A percentile compares a stretch with the other conserved stretches of the same genome.
phyloP scores from a whole-genome alignment of 208 protist species.

The Tritrichomonas musculus region DNA sequence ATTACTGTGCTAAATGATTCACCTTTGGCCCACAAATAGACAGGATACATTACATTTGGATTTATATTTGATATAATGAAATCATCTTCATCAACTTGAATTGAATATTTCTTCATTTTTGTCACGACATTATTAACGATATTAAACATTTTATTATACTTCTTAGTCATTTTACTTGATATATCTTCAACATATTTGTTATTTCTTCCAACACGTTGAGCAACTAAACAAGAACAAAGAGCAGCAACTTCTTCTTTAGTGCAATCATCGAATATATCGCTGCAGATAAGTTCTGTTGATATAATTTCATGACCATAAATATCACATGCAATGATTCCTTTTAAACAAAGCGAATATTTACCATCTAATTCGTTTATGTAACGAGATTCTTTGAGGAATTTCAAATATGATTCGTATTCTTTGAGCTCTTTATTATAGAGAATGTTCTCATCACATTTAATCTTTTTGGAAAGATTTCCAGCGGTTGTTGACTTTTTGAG shows the following conservation, averaged over 20 bases:
- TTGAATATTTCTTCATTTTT: not conserved
- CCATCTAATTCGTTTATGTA: not conserved
- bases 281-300: slow-evolving; percentile 93
- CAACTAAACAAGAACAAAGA: not conserved
- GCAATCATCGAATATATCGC: slow-evolving; percentile 86
- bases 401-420: not conserved
- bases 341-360: not conserved
- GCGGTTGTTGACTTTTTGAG: no score
- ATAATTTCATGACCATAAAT: slow-evolving; percentile 90
- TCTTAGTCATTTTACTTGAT: not conserved
- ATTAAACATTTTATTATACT: not conserved
- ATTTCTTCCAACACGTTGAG: not conserved
- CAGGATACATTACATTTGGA: not conserved
- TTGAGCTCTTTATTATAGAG: not conserved
- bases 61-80: not conserved
- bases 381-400: not conserved
- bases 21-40: not conserved
- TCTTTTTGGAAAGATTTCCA: no score
- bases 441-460: not conserved
- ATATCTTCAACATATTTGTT: not conserved
- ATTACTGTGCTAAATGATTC: not conserved
- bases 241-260: not conserved
- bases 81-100: not conserved
- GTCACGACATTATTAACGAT: not conserved
- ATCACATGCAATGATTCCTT: not conserved